A percentile compares a stretch with the other conserved stretches of the same genome.
phyloP scores from a whole-genome alignment of 2,329 filamentous ascomycete genomes.

The Apiospora pterosperma region DNA sequence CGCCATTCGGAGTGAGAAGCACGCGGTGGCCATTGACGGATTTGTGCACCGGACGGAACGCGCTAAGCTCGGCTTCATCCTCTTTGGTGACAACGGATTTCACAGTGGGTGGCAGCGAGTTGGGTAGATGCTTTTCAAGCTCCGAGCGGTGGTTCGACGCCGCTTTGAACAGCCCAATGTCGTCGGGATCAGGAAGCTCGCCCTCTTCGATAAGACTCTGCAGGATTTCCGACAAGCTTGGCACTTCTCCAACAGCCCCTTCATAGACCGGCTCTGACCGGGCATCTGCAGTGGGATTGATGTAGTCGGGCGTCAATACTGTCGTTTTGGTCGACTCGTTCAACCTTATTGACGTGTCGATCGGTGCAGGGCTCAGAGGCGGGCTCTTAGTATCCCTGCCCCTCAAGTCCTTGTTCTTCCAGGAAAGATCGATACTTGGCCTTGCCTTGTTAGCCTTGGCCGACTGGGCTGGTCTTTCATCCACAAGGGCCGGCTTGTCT shows the following conservation, averaged over 20 bases:
- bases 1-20: constrained; percentile 72
- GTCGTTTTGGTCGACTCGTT: constrained; percentile 33
- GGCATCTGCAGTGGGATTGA: constrained; percentile 21
- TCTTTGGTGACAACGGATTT: constrained; percentile 49
- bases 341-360: constrained; percentile 29
- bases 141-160: constrained; percentile 32
- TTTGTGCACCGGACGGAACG: constrained; percentile 58
- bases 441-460: constrained; percentile 17
- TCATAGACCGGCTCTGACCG: constrained; percentile 25
- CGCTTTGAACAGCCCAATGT: constrained; percentile 38
- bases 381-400: constrained; percentile 19
- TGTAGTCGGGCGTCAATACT: constrained; percentile 31
- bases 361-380: constrained; percentile 20
- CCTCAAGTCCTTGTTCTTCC: constrained; percentile 21
- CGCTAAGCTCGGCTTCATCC: constrained; percentile 52
- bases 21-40: constrained; percentile 62
- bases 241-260: constrained; percentile 28
- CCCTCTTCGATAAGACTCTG: constrained; percentile 33
- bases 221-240: constrained; percentile 32
- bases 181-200: constrained; percentile 29
- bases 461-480: constrained; percentile 14
- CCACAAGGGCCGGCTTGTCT: constrained; percentile 14
- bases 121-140: constrained; percentile 20
- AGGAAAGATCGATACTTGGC: constrained; percentile 11
- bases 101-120: constrained; percentile 31